phyloP scores from a whole-genome alignment of 306 rosid genomes.

The Castanea sativa region DNA sequence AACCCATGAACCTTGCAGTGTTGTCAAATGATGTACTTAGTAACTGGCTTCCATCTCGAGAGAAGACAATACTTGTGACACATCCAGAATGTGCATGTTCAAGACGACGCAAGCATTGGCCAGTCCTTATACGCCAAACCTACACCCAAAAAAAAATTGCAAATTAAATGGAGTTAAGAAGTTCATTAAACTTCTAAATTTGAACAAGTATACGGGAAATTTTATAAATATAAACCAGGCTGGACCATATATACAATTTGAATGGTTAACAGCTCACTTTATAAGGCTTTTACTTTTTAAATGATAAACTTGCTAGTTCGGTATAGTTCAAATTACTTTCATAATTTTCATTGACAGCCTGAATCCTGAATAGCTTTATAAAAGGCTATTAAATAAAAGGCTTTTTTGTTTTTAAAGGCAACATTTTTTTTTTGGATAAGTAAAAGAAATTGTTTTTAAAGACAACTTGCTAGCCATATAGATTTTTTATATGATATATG shows the following conservation, averaged over 20 bases:
- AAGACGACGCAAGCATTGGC: conserved; percentile 99
- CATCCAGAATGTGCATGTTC: conserved; percentile 96
- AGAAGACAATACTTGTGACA: conserved; percentile 90
- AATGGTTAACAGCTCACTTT: too few relatives aligned
- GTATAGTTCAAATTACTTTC: neutral
- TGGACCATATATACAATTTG: too few relatives aligned
- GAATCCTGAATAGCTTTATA: neutral
- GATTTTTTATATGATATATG: too few relatives aligned
- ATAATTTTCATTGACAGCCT: neutral
- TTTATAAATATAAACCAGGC: neutral
- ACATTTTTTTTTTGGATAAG: neutral
- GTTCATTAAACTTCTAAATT: neutral
- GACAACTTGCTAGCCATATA: neutral
- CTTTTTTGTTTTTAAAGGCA: too few relatives aligned
- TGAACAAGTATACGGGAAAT: neutral
- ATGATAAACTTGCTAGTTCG: neutral
- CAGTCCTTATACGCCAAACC: conserved; percentile 99
- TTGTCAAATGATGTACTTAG: conserved; percentile 95
- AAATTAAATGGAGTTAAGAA: neutral
- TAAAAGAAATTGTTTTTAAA: neutral
- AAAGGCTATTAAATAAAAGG: too few relatives aligned
- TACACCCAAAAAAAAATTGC: conserved; percentile 15
- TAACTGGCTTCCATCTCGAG: conserved; percentile 98
- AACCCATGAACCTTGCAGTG: conserved; percentile 72
- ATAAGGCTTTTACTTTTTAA: too few relatives aligned